Conservation (phyloP, 768 basidiomycete species). For the Suillus brevipes region DNA sequence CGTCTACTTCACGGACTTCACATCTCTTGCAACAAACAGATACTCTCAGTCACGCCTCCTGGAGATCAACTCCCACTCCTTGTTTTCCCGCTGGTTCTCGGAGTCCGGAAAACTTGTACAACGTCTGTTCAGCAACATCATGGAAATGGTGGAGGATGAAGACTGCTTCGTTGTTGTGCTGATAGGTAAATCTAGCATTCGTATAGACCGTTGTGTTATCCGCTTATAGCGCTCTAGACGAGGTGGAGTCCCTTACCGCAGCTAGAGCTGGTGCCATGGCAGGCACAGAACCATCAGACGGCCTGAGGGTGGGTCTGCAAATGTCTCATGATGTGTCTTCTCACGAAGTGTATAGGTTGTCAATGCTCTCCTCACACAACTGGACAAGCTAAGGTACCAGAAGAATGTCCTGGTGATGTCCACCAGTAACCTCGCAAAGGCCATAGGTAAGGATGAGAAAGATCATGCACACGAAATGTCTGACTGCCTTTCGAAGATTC, state of each 20-base stretch:
- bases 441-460: slow-evolving; percentile 67
- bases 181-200: slow-evolving; percentile 58
- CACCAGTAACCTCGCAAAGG: slow-evolving; percentile 92
- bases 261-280: slow-evolving; percentile 93
- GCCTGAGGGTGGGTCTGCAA: slow-evolving; percentile 65
- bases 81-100: slow-evolving; percentile 99
- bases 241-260: slow-evolving; percentile 94
- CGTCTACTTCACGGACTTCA: slow-evolving; percentile 3
- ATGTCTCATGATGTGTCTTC: neutral
- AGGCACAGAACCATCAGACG: slow-evolving; percentile 95
- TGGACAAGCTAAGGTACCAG: slow-evolving; percentile 90
- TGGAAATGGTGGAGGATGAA: slow-evolving; percentile 90
- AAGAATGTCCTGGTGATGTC: slow-evolving; percentile 97
- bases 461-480: neutral
- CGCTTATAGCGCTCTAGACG: slow-evolving; percentile 54
- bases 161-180: slow-evolving; percentile 90
- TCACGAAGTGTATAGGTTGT: slow-evolving; percentile 67
- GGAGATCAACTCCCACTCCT: slow-evolving; percentile 97
- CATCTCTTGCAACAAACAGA: slow-evolving; percentile 39
- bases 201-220: slow-evolving; percentile 3
- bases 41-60: slow-evolving; percentile 86
- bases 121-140: slow-evolving; percentile 84
- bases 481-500: slow-evolving; percentile 56
- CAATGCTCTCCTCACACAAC: slow-evolving; percentile 93
- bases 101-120: slow-evolving; percentile 99